Conservation (phyloP, 441 rosid genomes). For the Eruca vesicaria region DNA sequence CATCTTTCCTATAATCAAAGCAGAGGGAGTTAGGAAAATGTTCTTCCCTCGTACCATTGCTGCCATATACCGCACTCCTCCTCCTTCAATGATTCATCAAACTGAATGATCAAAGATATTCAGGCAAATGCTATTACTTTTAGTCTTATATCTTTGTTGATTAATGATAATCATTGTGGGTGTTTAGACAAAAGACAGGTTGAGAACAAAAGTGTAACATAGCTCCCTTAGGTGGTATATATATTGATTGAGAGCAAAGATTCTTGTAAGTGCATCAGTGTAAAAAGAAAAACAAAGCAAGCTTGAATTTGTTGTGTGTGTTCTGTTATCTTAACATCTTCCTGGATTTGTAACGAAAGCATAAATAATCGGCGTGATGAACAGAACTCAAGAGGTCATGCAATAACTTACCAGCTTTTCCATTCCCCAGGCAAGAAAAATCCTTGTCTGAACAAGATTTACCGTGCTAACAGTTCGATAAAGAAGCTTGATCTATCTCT, state of each 20-base stretch:
- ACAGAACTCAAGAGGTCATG: neutral
- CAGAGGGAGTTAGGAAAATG: slow-evolving; percentile 61
- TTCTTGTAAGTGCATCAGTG: neutral
- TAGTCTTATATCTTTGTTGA: neutral
- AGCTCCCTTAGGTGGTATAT: neutral
- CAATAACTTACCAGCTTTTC: neutral
- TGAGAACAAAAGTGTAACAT: neutral
- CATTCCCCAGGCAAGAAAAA: neutral
- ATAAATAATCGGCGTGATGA: neutral
- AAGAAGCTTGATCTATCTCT: neutral
- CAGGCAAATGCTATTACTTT: neutral
- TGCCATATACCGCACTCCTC: slow-evolving; percentile 61
- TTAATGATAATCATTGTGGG: neutral
- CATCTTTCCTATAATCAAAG: slow-evolving; percentile 56
- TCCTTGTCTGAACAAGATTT: neutral
- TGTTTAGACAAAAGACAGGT: neutral
- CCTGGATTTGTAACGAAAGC: neutral
- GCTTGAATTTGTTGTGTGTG: neutral
- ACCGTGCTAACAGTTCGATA: neutral
- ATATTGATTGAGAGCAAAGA: neutral
- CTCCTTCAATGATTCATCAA: slow-evolving; percentile 21
- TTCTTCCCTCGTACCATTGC: slow-evolving; percentile 49
- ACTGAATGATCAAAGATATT: neutral
- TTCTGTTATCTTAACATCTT: neutral
- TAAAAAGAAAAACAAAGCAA: neutral